Evolutionary conservation across 148 eudicot genomes (phyloP), one percentile per base, ranked within the genome.

Genomic region (Arctostaphylos glauca): DNA sequence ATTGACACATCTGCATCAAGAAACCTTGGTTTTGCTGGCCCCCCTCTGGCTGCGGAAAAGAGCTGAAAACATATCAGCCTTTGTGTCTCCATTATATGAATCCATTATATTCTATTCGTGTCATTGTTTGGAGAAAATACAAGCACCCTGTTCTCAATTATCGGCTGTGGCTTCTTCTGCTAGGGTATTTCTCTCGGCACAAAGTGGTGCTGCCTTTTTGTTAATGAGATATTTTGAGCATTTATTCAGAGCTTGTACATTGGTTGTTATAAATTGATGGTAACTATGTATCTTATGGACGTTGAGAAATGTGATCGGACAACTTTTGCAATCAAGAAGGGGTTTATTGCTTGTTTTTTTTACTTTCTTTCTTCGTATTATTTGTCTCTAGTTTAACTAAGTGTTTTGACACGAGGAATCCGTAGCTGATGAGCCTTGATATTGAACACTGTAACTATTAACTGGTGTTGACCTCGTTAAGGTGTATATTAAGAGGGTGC

Each of bases 81-180:
- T 56, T 56, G 44, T 47, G 6, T 67, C 54, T 44, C n/a, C 74
- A 60, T 64, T 74, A 64, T 74, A 10, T 25, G 15, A 62, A 72
- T 16, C 59, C 58, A 56, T 60, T 78, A 59, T 64, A 60, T 49
- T 60, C 55, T 38, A 84, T 78, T 78, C 12, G 58, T 70, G 80
- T 80, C 75, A 62, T 74, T 60, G 79, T 49, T 84, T 60, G 46
- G 54, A 44, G 49, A 66, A 59, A 68, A 23, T 14, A 48, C 3
- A 19, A 68, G 66, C 77, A 38, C 50, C 52, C 77, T 5, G 14
- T 70, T 38, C 18, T 60, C 50, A 53, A 76, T 64, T 47, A 25
- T 44, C 15, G 59, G 76, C 84, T 53, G 25, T 43, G 54, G 46
- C 18, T 18, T 19, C 21, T 31, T 21, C 13, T 46, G 23, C 43